These are phyloP conservation scores for Cladophialophora psammophila DNA, from an alignment of 2,329 filamentous ascomycete species.

Conservation along the genomic window DNA sequence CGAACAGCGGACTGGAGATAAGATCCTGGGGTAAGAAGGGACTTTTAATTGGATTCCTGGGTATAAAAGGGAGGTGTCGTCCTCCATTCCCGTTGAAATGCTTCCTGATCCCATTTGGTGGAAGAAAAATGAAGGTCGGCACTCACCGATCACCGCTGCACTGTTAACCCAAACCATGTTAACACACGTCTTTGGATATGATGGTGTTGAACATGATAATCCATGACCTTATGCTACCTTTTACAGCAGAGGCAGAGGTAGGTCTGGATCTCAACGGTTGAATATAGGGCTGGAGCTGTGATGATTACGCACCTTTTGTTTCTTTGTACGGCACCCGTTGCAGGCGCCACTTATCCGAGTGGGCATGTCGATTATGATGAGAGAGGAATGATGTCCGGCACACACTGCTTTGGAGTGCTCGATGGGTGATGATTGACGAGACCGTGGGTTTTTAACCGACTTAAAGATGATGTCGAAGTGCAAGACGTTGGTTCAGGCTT, in stretches of 20 bases:
- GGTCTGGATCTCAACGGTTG: neutral
- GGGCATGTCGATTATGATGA: slow-evolving; percentile 40
- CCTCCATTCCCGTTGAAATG: slow-evolving; percentile 4
- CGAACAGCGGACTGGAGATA: slow-evolving; percentile 20
- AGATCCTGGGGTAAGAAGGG: slow-evolving; percentile 21
- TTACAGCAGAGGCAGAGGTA: neutral
- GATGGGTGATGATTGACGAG: neutral
- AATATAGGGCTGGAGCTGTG: neutral
- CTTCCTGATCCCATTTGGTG: neutral
- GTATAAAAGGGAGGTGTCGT: slow-evolving; percentile 23
- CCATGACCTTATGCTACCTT: neutral
- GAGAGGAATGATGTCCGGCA: neutral
- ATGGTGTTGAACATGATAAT: neutral
- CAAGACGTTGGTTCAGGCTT: neutral
- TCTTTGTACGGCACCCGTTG: slow-evolving; percentile 51
- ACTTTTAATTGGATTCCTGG: neutral
- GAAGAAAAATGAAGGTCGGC: slow-evolving; percentile 1
- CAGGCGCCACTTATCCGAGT: slow-evolving; percentile 52
- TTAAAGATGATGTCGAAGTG: slow-evolving; percentile 18
- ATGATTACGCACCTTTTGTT: slow-evolving; percentile 49
- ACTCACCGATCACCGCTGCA: slow-evolving; percentile 51
- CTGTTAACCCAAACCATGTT: slow-evolving; percentile 39
- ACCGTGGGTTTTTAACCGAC: slow-evolving; percentile 9
- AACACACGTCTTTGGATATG: slow-evolving; percentile 8
- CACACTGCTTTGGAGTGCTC: neutral